Evolutionary conservation across 306 rosid species (phyloP).

Genomic region (Ammopiptanthus mongolicus): DNA sequence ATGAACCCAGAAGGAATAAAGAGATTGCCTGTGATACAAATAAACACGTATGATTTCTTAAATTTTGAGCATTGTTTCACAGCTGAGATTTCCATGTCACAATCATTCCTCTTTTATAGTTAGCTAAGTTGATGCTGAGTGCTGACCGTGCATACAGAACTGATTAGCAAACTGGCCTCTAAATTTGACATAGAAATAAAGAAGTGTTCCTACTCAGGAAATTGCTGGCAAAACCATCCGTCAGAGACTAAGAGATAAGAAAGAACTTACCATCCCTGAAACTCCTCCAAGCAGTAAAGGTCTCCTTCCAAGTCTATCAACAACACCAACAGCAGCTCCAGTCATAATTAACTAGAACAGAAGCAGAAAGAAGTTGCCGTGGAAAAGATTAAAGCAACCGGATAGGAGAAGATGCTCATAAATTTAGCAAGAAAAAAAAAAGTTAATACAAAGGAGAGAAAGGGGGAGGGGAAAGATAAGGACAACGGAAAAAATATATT

Average conservation of each 20-base stretch:
- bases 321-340: slow-evolving; percentile 72
- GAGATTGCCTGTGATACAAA: slow-evolving; percentile 68
- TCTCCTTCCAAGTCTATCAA: slow-evolving; percentile 93
- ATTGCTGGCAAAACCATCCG: slow-evolving; percentile 5
- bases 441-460: neutral
- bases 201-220: neutral
- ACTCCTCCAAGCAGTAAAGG: slow-evolving; percentile 93
- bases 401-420: slow-evolving; percentile 10
- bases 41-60: neutral
- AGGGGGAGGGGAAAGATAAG: neutral
- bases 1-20: slow-evolving; percentile 81
- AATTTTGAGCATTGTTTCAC: neutral
- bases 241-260: neutral
- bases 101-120: neutral
- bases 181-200: slow-evolving; percentile 8
- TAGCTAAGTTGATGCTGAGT: neutral
- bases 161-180: neutral
- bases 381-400: neutral
- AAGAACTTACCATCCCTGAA: slow-evolving; percentile 74
- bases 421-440: neutral
- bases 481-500: neutral
- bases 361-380: slow-evolving; percentile 3
- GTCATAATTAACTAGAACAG: slow-evolving; percentile 78
- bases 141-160: neutral
- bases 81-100: neutral